Evolutionary conservation across 495 filamentous ascomycete genomes (phyloP).

Genomic region (Elaphomyces granulatus): DNA sequence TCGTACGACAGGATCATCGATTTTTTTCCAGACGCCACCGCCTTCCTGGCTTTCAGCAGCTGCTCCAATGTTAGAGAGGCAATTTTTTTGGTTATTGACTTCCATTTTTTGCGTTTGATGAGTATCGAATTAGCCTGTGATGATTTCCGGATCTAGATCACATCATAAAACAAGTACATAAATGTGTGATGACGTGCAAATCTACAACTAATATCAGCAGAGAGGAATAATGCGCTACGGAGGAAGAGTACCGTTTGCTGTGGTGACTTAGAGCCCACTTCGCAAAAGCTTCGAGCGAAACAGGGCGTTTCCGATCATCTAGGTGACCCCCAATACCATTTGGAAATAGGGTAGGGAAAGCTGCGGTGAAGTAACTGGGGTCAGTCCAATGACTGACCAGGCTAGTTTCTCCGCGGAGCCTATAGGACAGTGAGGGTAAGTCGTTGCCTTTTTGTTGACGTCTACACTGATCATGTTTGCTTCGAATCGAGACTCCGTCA

Average conservation of each 20-base stretch:
- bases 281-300: constrained; percentile 4
- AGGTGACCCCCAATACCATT: constrained; percentile 10
- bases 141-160: constrained; percentile 5
- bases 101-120: constrained; percentile 3
- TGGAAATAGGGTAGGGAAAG: constrained; percentile 13
- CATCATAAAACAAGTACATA: constrained; percentile 8
- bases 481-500: neutral
- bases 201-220: no score
- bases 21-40: neutral
- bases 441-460: no score
- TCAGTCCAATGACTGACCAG: constrained; percentile 7
- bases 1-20: constrained; percentile 1
- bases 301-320: constrained; percentile 4
- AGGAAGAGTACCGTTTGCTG: constrained; percentile 5
- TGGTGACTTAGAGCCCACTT: constrained; percentile 8
- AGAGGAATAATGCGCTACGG: neutral
- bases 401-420: no score
- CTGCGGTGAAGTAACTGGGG: constrained; percentile 8
- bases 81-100: constrained; percentile 1
- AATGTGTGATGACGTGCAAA: constrained; percentile 7
- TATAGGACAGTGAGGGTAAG: no score
- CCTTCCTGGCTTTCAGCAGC: constrained; percentile 2
- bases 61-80: constrained; percentile 1
- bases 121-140: constrained; percentile 3
- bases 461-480: no score